A percentile compares a stretch with the other conserved stretches of the same genome.
phyloP scores from a whole-genome alignment of 805 yeast species.

The Hanseniaspora hatyaiensis region DNA sequence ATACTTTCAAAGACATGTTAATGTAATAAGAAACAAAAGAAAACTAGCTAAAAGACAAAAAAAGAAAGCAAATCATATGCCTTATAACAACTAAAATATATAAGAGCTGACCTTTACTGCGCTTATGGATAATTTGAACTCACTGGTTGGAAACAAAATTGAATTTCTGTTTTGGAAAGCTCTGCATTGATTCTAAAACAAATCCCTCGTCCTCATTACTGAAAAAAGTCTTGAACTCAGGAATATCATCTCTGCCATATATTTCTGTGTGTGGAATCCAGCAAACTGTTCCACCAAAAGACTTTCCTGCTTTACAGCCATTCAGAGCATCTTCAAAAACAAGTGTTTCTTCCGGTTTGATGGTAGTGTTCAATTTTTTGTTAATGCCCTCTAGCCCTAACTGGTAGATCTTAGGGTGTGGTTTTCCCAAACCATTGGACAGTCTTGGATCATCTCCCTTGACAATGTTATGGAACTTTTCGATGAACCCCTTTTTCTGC shows the following conservation, averaged over 20 bases:
- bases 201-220: conserved; percentile 43
- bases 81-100: no score
- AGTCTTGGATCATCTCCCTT: conserved; percentile 84
- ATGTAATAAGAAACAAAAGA: background rate
- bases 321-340: conserved; percentile 94
- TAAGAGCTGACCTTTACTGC: no score
- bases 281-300: conserved; percentile 74
- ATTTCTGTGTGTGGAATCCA: conserved; percentile 91
- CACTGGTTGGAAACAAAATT: conserved; percentile 31
- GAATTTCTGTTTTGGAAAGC: conserved; percentile 41
- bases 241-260: conserved; percentile 36
- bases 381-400: conserved; percentile 66
- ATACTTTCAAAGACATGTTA: no score
- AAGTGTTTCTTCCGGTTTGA: conserved; percentile 65
- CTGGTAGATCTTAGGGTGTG: conserved; percentile 86
- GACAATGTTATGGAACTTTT: conserved; percentile 57
- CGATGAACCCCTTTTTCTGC: conserved; percentile 40
- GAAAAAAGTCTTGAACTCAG: conserved; percentile 40
- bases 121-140: no score
- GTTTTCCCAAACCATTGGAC: conserved; percentile 81
- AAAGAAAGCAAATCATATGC: background rate
- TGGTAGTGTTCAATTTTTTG: conserved; percentile 35
- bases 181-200: conserved; percentile 38
- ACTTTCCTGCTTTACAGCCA: conserved; percentile 74
- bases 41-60: background rate